A percentile compares a stretch with the other conserved stretches of the same genome.
phyloP scores from a whole-genome alignment of 192 early-diverging fungal genomes.

The Coemansia sp. region DNA sequence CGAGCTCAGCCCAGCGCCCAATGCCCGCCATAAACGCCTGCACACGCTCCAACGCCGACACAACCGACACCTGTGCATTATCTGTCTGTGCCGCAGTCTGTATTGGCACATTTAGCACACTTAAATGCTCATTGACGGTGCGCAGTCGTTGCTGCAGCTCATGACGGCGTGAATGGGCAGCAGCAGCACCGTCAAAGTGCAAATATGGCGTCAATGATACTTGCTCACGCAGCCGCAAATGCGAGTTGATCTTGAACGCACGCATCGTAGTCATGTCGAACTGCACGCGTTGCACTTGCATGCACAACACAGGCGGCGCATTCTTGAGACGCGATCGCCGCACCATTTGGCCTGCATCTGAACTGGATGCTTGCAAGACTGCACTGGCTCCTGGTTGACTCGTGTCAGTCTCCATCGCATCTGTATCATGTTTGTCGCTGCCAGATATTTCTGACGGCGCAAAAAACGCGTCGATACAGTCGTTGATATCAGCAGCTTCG shows the following conservation, averaged over 20 bases:
- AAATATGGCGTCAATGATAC: slow-evolving; percentile 66
- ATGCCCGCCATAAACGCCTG: slow-evolving; percentile 35
- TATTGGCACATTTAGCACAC: slow-evolving; percentile 19
- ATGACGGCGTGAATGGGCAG: background rate
- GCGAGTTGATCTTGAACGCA: slow-evolving; percentile 71
- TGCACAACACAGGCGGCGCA: slow-evolving; percentile 69
- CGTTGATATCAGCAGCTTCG: slow-evolving; percentile 41
- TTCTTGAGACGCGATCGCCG: slow-evolving; percentile 25
- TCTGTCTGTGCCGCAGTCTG: background rate
- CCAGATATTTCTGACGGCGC: slow-evolving; percentile 23
- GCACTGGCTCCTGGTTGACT: no score
- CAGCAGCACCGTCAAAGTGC: slow-evolving; percentile 12
- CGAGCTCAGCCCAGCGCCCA: slow-evolving; percentile 23
- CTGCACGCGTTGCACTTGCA: slow-evolving; percentile 71
- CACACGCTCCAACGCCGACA: slow-evolving; percentile 29
- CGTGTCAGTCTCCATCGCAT: slow-evolving; percentile 11
- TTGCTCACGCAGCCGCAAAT: slow-evolving; percentile 59
- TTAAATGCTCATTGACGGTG: slow-evolving; percentile 8
- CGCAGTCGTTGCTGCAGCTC: slow-evolving; percentile 12
- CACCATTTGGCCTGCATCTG: background rate
- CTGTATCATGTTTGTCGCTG: background rate
- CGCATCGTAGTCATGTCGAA: slow-evolving; percentile 59
- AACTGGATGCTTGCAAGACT: no score
- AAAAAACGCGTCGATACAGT: slow-evolving; percentile 45
- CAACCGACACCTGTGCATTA: slow-evolving; percentile 15